Conservation (phyloP, 2,329 filamentous ascomycete species). For the Beauveria caledonica region DNA sequence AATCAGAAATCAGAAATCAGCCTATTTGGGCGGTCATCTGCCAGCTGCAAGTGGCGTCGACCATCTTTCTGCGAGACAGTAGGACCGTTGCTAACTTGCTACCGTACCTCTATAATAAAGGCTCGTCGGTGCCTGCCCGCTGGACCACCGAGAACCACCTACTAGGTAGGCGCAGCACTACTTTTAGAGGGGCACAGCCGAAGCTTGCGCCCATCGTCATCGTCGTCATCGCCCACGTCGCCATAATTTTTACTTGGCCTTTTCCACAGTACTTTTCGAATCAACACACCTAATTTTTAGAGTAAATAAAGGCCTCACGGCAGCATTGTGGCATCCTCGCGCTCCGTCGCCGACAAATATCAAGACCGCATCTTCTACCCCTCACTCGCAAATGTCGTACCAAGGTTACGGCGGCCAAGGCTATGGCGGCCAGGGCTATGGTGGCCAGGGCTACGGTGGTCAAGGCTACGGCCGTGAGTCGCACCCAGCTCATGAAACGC, state of each 20-base stretch:
- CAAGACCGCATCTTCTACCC: background rate
- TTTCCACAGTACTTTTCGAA: background rate
- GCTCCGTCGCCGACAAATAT: background rate
- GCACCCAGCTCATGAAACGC: background rate
- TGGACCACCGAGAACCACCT: background rate
- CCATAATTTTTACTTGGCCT: background rate
- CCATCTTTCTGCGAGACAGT: no score
- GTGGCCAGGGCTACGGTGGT: constrained; percentile 19
- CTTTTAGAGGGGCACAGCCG: constrained; percentile 1
- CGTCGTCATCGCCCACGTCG: constrained; percentile 7
- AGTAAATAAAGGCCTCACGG: background rate
- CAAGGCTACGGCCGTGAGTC: constrained; percentile 29
- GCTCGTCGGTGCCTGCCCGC: background rate
- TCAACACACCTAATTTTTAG: background rate
- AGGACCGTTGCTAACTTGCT: no score
- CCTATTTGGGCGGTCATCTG: background rate
- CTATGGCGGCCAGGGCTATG: constrained; percentile 23
- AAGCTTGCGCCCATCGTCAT: constrained; percentile 6
- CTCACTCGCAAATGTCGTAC: constrained; percentile 25
- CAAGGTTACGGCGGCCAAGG: constrained; percentile 22
- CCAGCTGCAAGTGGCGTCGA: background rate
- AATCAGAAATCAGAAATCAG: background rate
- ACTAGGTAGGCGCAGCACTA: background rate
- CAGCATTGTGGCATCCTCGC: background rate
- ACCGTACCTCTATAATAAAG: no score